Base-by-base conservation (phyloP, 371 early-diverging fungal genomes). In the Homolaphlyctis polyrhiza region DNA sequence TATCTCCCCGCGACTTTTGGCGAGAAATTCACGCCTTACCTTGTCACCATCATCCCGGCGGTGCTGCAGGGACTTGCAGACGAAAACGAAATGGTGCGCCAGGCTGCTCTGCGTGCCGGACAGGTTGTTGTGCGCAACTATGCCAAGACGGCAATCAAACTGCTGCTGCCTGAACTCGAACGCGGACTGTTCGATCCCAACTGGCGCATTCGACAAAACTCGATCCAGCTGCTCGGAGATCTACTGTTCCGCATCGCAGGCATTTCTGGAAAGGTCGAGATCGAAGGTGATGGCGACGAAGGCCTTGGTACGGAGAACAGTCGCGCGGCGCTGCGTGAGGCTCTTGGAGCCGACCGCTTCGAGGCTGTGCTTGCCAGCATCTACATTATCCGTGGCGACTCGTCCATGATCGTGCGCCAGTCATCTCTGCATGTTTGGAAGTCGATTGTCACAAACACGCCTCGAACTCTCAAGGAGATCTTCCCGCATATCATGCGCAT, bases 1-100 rank as follows among this genome's bases (percentile, higher is more conserved):
- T 98, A 93, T 72, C 80, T 98, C 69, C 98, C 98, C 30, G 91
- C 91, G 11, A 97, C 98, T 0, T 94, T 92, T 77, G 94, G 94
- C 64, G 81, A 85, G 59, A 81, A 83, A 33, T 98, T 96, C 87
- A 87, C 88, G 71, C 91, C 92, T 35, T 96, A 95, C 69, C 76
- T 98, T 55, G 87, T 87, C 2, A 82, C 85, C 35, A 89, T 92
- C 60, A 86, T 97, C 69, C 91, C 96, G 61, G 86, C 92, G 14
- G 86, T 97, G 54, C 77, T 98, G 57, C 77, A 84, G 64, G 95
- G 95, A 72, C 82, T 98, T 64, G 96, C 98, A 11, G 98, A 98
- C 77, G 97, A 96, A 64, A 87, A 84, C 48, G 98, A 97, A 64
- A 87, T 86, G 58, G 95, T 96, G n/a, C 90, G 98, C 35, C 93